phyloP scores from a whole-genome alignment of 2,329 filamentous ascomycete genomes.

The Epichloe aotearoae region DNA sequence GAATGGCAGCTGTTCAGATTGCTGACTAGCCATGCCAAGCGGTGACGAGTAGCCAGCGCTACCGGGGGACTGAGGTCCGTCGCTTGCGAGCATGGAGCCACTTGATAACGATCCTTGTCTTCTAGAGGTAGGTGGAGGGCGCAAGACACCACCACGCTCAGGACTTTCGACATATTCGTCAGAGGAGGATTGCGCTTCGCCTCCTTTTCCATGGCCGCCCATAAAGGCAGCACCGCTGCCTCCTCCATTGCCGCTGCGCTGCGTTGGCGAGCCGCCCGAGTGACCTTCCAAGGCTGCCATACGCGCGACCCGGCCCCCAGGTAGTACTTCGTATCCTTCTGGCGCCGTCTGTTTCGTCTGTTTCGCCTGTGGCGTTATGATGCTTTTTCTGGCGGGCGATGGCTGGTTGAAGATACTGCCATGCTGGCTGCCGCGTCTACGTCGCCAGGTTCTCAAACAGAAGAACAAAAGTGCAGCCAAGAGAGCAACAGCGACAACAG shows the following conservation, averaged over 20 bases:
- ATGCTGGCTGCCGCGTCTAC: slow-evolving; percentile 45
- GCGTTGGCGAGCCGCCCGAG: slow-evolving; percentile 46
- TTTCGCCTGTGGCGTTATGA: slow-evolving; percentile 23
- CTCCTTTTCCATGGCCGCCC: slow-evolving; percentile 28
- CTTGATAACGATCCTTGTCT: slow-evolving; percentile 85
- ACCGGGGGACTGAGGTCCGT: slow-evolving; percentile 60
- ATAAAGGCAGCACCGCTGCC: slow-evolving; percentile 29
- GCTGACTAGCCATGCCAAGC: slow-evolving; percentile 69
- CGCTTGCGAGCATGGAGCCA: slow-evolving; percentile 58
- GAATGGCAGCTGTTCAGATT: slow-evolving; percentile 88
- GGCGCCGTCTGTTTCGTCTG: slow-evolving; percentile 20
- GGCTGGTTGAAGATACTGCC: slow-evolving; percentile 84
- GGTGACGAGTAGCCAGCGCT: slow-evolving; percentile 71
- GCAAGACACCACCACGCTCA: slow-evolving; percentile 42
- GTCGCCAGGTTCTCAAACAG: slow-evolving; percentile 39
- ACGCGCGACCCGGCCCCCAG: slow-evolving; percentile 79
- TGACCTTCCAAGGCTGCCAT: slow-evolving; percentile 88
- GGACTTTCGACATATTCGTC: slow-evolving; percentile 62
- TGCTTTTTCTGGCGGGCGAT: slow-evolving; percentile 49
- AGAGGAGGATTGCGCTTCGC: slow-evolving; percentile 51
- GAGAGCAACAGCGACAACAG: slow-evolving; percentile 55
- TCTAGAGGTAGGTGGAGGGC: slow-evolving; percentile 48
- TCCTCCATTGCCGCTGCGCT: slow-evolving; percentile 29
- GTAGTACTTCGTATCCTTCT: slow-evolving; percentile 59
- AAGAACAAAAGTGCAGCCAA: slow-evolving; percentile 58